A percentile compares a stretch with the other conserved stretches of the same genome.
phyloP scores from a whole-genome alignment of 371 early-diverging fungal species.

The Blakeslea trispora region DNA sequence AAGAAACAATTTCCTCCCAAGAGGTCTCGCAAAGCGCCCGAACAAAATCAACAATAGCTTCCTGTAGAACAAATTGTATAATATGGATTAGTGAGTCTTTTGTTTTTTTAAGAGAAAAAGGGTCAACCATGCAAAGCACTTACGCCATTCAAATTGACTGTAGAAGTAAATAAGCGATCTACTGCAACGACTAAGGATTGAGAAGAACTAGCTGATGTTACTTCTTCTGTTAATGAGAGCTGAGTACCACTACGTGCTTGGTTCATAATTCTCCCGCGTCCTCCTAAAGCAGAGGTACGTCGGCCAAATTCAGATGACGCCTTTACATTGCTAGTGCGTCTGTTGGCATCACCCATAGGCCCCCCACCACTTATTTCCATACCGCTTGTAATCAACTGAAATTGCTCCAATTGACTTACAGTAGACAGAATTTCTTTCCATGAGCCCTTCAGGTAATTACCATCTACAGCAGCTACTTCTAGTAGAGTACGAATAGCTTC shows the following conservation, averaged over 20 bases:
- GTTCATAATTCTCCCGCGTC: constrained; percentile 20
- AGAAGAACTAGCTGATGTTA: constrained; percentile 57
- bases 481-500: constrained; percentile 85
- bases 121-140: constrained; percentile 15
- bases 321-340: constrained; percentile 26
- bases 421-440: constrained; percentile 92
- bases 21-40: constrained; percentile 83
- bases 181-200: constrained; percentile 74
- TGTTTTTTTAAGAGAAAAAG: too few relatives aligned
- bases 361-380: constrained; percentile 46
- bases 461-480: constrained; percentile 82
- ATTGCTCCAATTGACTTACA: constrained; percentile 83
- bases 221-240: constrained; percentile 51
- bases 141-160: constrained; percentile 53
- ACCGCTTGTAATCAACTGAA: constrained; percentile 64
- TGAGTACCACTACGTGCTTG: constrained; percentile 35
- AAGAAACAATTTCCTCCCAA: constrained; percentile 86
- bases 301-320: constrained; percentile 36
- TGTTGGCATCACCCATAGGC: constrained; percentile 34
- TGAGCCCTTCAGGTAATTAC: constrained; percentile 78
- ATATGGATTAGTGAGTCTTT: too few relatives aligned
- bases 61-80: constrained; percentile 17
- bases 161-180: constrained; percentile 80
- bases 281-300: constrained; percentile 34
- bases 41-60: constrained; percentile 89